phyloP scores from a whole-genome alignment of 768 basidiomycete genomes.

The Psilocybe azurescens region DNA sequence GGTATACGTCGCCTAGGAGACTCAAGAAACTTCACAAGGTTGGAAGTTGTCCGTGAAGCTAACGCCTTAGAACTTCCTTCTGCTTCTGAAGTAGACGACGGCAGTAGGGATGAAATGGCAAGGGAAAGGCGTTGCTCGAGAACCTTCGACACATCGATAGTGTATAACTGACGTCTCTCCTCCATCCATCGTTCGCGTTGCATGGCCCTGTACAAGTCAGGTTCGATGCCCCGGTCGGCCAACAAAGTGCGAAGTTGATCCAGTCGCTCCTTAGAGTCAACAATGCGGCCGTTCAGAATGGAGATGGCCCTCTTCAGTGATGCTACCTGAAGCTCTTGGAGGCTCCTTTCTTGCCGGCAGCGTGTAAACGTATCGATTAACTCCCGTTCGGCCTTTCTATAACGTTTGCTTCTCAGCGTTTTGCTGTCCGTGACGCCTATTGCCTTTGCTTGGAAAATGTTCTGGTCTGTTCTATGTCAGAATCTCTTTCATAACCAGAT shows the following conservation, averaged over 20 bases:
- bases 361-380: not conserved
- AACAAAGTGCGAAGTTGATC: slow-evolving; percentile 44
- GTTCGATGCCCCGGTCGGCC: slow-evolving; percentile 42
- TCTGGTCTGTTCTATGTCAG: not conserved
- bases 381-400: not conserved
- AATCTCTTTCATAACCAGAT: not conserved
- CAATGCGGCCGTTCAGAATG: slow-evolving; percentile 47
- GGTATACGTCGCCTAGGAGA: slow-evolving; percentile 39
- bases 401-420: not conserved
- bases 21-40: slow-evolving; percentile 44
- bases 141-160: slow-evolving; percentile 40
- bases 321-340: slow-evolving; percentile 52
- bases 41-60: slow-evolving; percentile 21
- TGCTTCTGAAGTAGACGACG: not conserved
- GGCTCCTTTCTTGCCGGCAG: slow-evolving; percentile 3
- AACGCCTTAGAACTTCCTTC: not conserved
- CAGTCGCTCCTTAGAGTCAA: slow-evolving; percentile 48
- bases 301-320: slow-evolving; percentile 49
- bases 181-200: slow-evolving; percentile 57
- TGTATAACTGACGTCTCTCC: slow-evolving; percentile 46
- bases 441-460: not conserved
- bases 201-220: slow-evolving; percentile 38
- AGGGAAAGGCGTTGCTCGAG: slow-evolving; percentile 39
- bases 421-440: not conserved
- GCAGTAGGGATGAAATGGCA: slow-evolving; percentile 11